Base-by-base conservation (phyloP, 1,284 basidiomycete species). In the Marasmius tenuissimus region DNA sequence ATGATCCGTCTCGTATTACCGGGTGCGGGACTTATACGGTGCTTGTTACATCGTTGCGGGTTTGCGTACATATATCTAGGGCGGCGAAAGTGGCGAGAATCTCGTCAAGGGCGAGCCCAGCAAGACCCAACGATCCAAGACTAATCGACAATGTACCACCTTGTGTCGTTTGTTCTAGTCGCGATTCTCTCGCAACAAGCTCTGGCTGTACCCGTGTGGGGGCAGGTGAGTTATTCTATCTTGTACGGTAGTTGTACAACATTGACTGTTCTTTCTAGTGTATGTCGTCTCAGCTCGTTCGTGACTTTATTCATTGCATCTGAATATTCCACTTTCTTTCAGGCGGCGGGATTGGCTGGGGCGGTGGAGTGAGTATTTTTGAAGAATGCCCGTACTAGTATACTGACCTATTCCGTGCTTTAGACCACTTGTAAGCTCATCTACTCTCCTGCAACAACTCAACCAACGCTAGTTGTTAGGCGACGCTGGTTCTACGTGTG, bases 301-400 rank as follows among this genome's bases (percentile, higher is more conserved):
- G 16, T n/a, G n/a, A n/a, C n/a, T n/a, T n/a, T 18, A 45, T 12
- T 38, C 3, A 52, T 1, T 20, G 16, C 35, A 8, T 35, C 34
- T 48, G 1, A 47, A 14, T 10, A n/a, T 27, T 33, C 10, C 35
- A 20, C 22, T 49, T 14, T 20, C 50, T 58, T 52, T 3, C 39
- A 74, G 73, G 73, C 61, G 74, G 72, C 49, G 74, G 74, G 9
- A 69, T 69, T 37, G 69, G 70, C 8, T 75, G 63, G 55, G 66
- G 57, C 35, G 73, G 73, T 47, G 64, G 69, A 16, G 73, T 74
- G 67, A 66, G 69, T 60, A 42, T 37, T 5, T 34, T 27, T 52
- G 53, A 50, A 40, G 37, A 42, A 16, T 18, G n/a, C 9, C 9
- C 45, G 16, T n/a, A 14, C 18, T 18, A 18, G 27, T 37, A 55